Evolutionary conservation across 805 yeast species (phyloP), one percentile per base, ranked within the genome.

Genomic region (Schwanniomyces polymorphus): DNA sequence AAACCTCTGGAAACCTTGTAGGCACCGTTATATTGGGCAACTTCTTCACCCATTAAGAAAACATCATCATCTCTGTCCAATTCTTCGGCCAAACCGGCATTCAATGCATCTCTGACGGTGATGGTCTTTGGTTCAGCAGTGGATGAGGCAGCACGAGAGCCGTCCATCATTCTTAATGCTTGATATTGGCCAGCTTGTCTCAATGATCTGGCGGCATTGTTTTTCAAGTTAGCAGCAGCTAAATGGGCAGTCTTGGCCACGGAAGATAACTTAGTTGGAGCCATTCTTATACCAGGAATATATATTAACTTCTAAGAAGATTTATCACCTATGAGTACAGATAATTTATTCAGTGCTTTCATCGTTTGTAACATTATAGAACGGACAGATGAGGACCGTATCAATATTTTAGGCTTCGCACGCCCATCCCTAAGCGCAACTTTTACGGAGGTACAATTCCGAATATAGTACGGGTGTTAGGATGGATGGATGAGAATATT

Each of bases 21-120:
- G 50, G 99, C 99, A 78, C 99, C 99, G 68, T 94, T 91, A 76
- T 94, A 94, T 72, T 92, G 98, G 39, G 97, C 99, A 56, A 94
- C 99, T 74, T 94, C 99, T 78, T 94, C 99, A 72, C 99, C 99
- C 82, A 94, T 88, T 59, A 94, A 72, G 79, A 90, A 94, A 39
- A 94, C 98, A 58, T 82, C 86, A 57, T 90, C 94, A 68, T 94
- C 97, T 58, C 92, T 82, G 76, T 92, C 98, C 78, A 94, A 80
- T 75, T 94, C 99, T 76, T 94, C 99, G 48, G 96, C 96, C 72
- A 94, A 79, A 27, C 97, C 99, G 54, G 85, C 75, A 78, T 94
- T 94, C 59, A 94, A 76, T 41, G 99, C 99, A 61, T 94, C 99
- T 79, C 99, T 87, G 48, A 94, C 97, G 12, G 98, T 89, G 80